phyloP scores from a whole-genome alignment of 164 flowering plant genomes.

The Dillenia turbinata region DNA sequence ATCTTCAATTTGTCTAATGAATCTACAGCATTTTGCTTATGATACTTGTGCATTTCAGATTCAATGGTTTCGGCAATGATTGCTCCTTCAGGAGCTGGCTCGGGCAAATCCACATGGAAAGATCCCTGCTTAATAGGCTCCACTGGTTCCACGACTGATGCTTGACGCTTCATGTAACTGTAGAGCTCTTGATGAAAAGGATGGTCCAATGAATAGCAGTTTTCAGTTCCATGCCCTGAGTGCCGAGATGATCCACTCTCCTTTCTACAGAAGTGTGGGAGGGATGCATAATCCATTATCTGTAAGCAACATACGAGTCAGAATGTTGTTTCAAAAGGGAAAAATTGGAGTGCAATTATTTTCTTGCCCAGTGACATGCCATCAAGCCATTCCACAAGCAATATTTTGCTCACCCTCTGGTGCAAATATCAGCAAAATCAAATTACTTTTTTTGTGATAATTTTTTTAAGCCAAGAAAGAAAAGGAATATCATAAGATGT shows the following conservation, averaged over 20 bases:
- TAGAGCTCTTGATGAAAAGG: slow-evolving; percentile 78
- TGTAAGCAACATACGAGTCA: slow-evolving; percentile 18
- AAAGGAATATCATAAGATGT: too few species aligned
- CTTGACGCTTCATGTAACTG: slow-evolving; percentile 58
- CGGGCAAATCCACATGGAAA: slow-evolving; percentile 68
- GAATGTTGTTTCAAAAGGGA: neutral
- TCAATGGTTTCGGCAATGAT: slow-evolving; percentile 58
- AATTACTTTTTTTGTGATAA: too few species aligned
- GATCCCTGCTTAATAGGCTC: slow-evolving; percentile 58
- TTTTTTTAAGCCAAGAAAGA: too few species aligned
- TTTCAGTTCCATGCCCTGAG: slow-evolving; percentile 22
- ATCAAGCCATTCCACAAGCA: too few species aligned
- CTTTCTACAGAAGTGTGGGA: slow-evolving; percentile 77
- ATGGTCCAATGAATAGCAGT: slow-evolving; percentile 72
- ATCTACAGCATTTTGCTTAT: slow-evolving; percentile 26
- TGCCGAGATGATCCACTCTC: slow-evolving; percentile 68
- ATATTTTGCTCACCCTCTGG: too few species aligned
- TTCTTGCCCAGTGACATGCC: too few species aligned
- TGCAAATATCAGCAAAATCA: too few species aligned
- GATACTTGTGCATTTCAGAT: slow-evolving; percentile 53
- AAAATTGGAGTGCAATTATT: too few species aligned
- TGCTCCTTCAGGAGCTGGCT: slow-evolving; percentile 42
- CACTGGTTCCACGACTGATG: slow-evolving; percentile 13
- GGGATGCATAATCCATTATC: slow-evolving; percentile 77
- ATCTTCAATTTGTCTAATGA: slow-evolving; percentile 23